Conservation (phyloP, 805 yeast species). For the Pichia ethanolica region DNA sequence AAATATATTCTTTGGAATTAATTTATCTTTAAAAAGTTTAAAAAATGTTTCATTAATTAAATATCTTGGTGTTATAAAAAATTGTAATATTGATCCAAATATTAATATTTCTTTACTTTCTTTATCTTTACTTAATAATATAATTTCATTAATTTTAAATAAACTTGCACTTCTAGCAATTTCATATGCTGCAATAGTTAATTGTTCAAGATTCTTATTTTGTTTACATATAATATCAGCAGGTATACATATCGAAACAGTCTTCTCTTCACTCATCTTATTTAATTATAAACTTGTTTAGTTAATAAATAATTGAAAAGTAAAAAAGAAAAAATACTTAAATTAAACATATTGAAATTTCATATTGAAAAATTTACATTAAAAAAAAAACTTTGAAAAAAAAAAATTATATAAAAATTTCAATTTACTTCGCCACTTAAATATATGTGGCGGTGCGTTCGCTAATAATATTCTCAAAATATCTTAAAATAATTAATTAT, state of each 20-base stretch:
- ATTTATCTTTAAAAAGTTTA: not conserved
- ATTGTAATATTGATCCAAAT: constrained; percentile 9
- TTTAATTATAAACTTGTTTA: too few relatives aligned
- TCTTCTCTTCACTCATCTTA: not conserved
- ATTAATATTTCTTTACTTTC: constrained; percentile 5
- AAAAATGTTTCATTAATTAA: constrained; percentile 42
- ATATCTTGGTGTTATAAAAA: constrained; percentile 11
- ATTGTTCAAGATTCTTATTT: constrained; percentile 52
- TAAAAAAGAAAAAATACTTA: too few relatives aligned
- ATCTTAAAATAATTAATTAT: too few relatives aligned
- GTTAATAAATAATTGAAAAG: too few relatives aligned
- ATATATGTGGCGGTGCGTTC: too few relatives aligned
- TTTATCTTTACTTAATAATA: constrained; percentile 51
- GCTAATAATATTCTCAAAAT: too few relatives aligned
- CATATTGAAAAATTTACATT: too few relatives aligned
- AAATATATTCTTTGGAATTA: constrained; percentile 34
- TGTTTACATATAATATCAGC: not conserved
- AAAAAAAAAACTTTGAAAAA: not conserved
- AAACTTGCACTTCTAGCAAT: constrained; percentile 68
- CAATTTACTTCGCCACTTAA: not conserved
- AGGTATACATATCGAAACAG: not conserved
- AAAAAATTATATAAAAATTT: not conserved
- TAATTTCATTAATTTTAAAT: constrained; percentile 66
- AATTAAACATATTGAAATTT: too few relatives aligned
- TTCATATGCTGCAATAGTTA: constrained; percentile 67